A percentile compares a stretch with the other conserved stretches of the same genome.
Conservation (phyloP, 768 basidiomycete species). For the Tylopilus plumbeoviolaceoides region DNA sequence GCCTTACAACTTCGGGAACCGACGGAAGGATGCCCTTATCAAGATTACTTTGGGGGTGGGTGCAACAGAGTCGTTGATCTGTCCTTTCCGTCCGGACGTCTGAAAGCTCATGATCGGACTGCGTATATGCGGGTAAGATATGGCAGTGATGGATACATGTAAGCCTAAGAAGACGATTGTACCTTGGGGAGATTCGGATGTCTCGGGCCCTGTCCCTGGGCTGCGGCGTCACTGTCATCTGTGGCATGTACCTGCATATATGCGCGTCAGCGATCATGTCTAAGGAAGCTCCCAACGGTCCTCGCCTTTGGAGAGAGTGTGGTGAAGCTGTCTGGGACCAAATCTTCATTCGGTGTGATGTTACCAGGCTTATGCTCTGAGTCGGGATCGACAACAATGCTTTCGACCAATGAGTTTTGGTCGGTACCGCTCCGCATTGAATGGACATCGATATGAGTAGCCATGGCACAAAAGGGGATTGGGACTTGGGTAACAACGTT, state of each 20-base stretch:
- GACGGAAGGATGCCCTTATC: not conserved
- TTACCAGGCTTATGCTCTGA: not conserved
- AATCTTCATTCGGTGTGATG: not conserved
- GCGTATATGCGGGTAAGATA: slow-evolving; percentile 23
- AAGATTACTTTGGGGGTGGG: not conserved
- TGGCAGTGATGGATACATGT: not conserved
- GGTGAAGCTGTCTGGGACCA: not conserved
- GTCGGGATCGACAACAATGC: not conserved
- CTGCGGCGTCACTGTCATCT: not conserved
- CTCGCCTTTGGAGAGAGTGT: slow-evolving; percentile 3
- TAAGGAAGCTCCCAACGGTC: not conserved
- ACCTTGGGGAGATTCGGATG: slow-evolving; percentile 5
- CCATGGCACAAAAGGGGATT: slow-evolving; percentile 5
- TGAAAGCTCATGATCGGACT: not conserved
- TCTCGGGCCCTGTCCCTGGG: not conserved
- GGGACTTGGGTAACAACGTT: not conserved
- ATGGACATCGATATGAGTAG: not conserved
- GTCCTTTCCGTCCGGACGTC: not conserved
- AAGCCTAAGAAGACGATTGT: not conserved
- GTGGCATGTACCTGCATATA: slow-evolving; percentile 12
- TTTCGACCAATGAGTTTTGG: not conserved
- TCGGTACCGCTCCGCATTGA: not conserved
- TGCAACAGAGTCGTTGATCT: not conserved
- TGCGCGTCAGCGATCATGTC: not conserved
- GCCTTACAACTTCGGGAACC: slow-evolving; percentile 10